Conservation (phyloP, 306 rosid genomes). For the Trifolium repens region DNA sequence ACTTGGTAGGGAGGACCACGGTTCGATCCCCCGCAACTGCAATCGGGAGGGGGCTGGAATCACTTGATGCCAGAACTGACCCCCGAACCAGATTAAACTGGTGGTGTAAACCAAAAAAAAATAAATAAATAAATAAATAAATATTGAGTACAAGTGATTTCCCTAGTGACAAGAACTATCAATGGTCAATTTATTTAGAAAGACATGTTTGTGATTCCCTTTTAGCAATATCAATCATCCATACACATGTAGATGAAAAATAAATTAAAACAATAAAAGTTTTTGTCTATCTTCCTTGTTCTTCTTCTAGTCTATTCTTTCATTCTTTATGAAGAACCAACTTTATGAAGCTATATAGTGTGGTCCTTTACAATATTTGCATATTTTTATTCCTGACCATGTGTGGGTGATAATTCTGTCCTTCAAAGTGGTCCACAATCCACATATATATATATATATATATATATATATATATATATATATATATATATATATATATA, state of each 20-base stretch:
- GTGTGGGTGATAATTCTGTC: conserved; percentile 37
- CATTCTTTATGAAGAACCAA: conserved; percentile 29
- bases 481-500: too few species aligned
- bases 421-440: conserved; percentile 40
- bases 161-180: conserved; percentile 36
- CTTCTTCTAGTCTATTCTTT: conserved; percentile 39
- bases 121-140: too few species aligned
- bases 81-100: too few species aligned
- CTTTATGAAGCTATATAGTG: conserved; percentile 30
- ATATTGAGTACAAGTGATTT: conserved; percentile 23
- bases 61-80: too few species aligned
- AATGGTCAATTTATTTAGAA: conserved; percentile 39
- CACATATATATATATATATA: too few species aligned
- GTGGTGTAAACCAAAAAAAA: too few species aligned
- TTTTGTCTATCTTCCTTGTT: conserved; percentile 37
- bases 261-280: conserved; percentile 25
- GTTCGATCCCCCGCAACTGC: too few species aligned
- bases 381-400: conserved; percentile 35
- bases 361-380: conserved; percentile 41
- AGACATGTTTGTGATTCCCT: conserved; percentile 33
- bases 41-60: too few species aligned
- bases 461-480: too few species aligned
- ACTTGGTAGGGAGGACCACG: too few species aligned
- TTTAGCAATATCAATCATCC: conserved; percentile 23
- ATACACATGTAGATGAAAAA: conserved; percentile 30